Evolutionary conservation across 2,329 filamentous ascomycete species (phyloP), one percentile per base, ranked within the genome.

Genomic region (Aspergillus luchuensis): DNA sequence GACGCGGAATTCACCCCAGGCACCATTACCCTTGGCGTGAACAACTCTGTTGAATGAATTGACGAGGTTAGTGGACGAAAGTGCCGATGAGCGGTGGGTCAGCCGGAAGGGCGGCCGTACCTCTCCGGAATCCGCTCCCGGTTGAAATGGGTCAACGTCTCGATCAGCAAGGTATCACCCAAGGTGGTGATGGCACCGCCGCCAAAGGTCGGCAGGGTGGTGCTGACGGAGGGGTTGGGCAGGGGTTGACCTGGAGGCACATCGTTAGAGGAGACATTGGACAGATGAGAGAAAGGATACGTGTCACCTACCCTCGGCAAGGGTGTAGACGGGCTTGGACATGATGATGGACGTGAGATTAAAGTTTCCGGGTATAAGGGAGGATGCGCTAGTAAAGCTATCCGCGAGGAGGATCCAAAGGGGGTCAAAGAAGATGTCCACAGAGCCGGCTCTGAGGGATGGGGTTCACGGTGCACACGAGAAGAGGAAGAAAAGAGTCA

Each of bases 1-100:
- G 53, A 56, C 41, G 23, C 53, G 53, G 53, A 56, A 56, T 30
- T 56, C 53, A 47, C 53, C 53, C 53, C 53, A 56, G 41, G 53
- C 53, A 41, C 53, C 53, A 41, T 39, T 47, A 10, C 53, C 53
- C 25, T 56, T 56, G 53, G 53, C 53, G 28, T 56, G 53, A 23
- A 56, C 53, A 19, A 56, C 53, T 56, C 53, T 56, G 33, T 45
- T 43, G n/a, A n/a, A 43, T 17, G 39, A 43, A 28, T 49, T 23
- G 25, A 28, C 5, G 8, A 2, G 38, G 38, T 55, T 28, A 55
- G 52, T 19, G 30, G 23, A 13, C 5, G 11, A 36, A n/a, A 13
- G 17, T 38, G 49, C 33, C n/a, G 15, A 28, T 17, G 11, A 43
- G 21, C 52, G 38, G 52, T 23, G 23, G 52, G 25, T 21, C 28